A percentile compares a stretch with the other conserved stretches of the same genome.
These are phyloP conservation scores for Diaporthe sp. DNA, from an alignment of 2,329 filamentous ascomycete genomes.

Conservation along the genomic window DNA sequence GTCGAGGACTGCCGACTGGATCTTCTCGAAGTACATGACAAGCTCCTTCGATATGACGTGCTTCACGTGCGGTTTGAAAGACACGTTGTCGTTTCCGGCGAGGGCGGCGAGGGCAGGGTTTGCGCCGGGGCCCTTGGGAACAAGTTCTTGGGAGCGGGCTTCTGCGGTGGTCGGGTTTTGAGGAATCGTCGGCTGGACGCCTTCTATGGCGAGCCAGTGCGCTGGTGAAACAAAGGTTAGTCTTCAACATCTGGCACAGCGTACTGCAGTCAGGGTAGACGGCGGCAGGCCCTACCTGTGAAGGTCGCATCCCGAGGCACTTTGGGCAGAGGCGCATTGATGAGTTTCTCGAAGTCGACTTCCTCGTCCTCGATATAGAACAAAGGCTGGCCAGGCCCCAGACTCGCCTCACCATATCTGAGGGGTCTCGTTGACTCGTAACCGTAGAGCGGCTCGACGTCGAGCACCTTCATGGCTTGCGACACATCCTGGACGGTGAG, in stretches of 20 bases:
- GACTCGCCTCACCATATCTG: slow-evolving; percentile 91
- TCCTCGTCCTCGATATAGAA: slow-evolving; percentile 99
- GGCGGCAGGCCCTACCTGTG: slow-evolving; percentile 73
- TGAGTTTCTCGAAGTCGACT: slow-evolving; percentile 98
- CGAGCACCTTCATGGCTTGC: slow-evolving; percentile 85
- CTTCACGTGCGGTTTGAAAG: slow-evolving; percentile 92
- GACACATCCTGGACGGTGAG: slow-evolving; percentile 91
- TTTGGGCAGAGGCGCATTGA: slow-evolving; percentile 95
- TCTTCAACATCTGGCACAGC: slow-evolving; percentile 30
- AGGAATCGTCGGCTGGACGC: slow-evolving; percentile 94
- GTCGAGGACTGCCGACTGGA: slow-evolving; percentile 89
- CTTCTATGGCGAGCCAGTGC: slow-evolving; percentile 98
- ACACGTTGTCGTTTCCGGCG: slow-evolving; percentile 84
- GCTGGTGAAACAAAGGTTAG: slow-evolving; percentile 63
- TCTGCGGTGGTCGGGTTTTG: slow-evolving; percentile 94
- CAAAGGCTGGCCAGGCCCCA: slow-evolving; percentile 92
- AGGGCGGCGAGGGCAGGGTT: slow-evolving; percentile 88
- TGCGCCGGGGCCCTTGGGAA: slow-evolving; percentile 90
- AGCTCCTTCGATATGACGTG: slow-evolving; percentile 97
- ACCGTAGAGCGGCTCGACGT: slow-evolving; percentile 95
- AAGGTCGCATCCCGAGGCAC: slow-evolving; percentile 94
- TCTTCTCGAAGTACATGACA: slow-evolving; percentile 96
- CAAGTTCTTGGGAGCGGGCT: slow-evolving; percentile 83
- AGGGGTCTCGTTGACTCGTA: slow-evolving; percentile 93
- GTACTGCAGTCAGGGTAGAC: background rate